Percentiles rank a stretch among this genome's conserved stretches.
Conservation (phyloP, 768 basidiomycete species). For the Russula olivacea region DNA sequence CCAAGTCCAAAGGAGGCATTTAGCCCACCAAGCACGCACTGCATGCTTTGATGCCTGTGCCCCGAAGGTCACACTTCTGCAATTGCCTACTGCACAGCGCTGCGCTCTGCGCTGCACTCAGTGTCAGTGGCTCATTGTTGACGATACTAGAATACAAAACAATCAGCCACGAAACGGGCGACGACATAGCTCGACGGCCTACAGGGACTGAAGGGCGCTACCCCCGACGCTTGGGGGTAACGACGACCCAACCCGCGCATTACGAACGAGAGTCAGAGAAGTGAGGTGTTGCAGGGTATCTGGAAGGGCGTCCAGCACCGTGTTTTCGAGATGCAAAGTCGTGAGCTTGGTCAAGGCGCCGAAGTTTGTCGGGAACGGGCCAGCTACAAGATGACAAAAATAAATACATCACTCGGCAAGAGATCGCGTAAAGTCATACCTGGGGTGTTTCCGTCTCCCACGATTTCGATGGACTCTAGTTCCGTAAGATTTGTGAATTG, state of each 20-base stretch:
- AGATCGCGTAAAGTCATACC: constrained; percentile 30
- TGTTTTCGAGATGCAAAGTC: constrained; percentile 39
- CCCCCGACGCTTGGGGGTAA: constrained; percentile 36
- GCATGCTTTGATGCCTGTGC: constrained; percentile 19
- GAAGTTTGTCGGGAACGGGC: constrained; percentile 38
- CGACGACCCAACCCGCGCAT: constrained; percentile 35
- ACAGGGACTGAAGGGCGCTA: constrained; percentile 38
- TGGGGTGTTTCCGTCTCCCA: constrained; percentile 40
- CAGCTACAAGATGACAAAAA: constrained; percentile 31
- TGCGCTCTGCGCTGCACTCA: constrained; percentile 18
- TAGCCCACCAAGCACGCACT: constrained; percentile 23
- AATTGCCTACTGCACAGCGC: constrained; percentile 19
- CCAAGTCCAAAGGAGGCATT: constrained; percentile 2
- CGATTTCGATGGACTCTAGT: constrained; percentile 36
- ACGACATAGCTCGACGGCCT: constrained; percentile 23
- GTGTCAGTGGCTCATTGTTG: constrained; percentile 20
- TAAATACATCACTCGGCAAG: constrained; percentile 1
- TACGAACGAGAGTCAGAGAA: constrained; percentile 37
- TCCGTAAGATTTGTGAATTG: constrained; percentile 38
- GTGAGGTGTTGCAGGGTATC: constrained; percentile 34
- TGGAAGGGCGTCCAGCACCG: constrained; percentile 35
- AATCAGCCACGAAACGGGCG: not conserved
- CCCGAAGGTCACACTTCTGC: constrained; percentile 24
- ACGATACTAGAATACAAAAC: constrained; percentile 17
- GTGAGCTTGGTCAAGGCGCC: constrained; percentile 35